phyloP scores from a whole-genome alignment of 2,329 filamentous ascomycete species.

The Colletotrichum acutatum region DNA sequence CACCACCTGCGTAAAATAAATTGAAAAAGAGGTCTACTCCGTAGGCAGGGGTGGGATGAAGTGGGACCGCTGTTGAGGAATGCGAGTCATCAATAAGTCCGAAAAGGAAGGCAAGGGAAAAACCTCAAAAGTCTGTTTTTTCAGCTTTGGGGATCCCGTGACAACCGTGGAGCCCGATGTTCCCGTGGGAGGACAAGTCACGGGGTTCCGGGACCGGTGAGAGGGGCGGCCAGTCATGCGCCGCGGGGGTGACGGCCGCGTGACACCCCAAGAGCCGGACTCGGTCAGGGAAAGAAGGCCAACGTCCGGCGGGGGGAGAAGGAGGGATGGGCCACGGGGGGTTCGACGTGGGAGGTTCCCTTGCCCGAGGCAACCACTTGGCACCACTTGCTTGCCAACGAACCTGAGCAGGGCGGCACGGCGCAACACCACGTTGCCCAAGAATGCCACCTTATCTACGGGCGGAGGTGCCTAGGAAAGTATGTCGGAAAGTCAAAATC shows the following conservation, averaged over 20 bases:
- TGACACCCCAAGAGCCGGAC: slow-evolving; percentile 31
- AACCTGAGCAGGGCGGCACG: background rate
- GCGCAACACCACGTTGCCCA: background rate
- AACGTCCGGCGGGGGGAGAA: background rate
- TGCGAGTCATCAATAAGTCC: slow-evolving; percentile 3
- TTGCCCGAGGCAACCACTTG: background rate
- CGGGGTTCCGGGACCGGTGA: slow-evolving; percentile 33
- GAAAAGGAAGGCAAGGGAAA: background rate
- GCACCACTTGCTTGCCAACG: slow-evolving; percentile 1
- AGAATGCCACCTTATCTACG: slow-evolving; percentile 2
- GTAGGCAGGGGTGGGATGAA: background rate
- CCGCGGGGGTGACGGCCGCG: slow-evolving; percentile 26
- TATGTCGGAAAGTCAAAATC: slow-evolving; percentile 19
- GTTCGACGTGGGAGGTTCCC: background rate
- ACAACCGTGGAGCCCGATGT: background rate
- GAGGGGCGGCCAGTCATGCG: slow-evolving; percentile 32
- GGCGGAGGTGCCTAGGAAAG: slow-evolving; percentile 16
- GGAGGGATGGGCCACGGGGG: background rate
- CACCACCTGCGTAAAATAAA: slow-evolving; percentile 3
- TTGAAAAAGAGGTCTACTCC: background rate
- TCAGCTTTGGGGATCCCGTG: slow-evolving; percentile 20
- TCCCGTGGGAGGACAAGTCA: slow-evolving; percentile 17
- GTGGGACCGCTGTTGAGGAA: background rate
- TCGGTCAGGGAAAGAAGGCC: slow-evolving; percentile 24
- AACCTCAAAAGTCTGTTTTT: background rate